phyloP scores from a whole-genome alignment of 2,329 filamentous ascomycete genomes.

The Coniella vitis region DNA sequence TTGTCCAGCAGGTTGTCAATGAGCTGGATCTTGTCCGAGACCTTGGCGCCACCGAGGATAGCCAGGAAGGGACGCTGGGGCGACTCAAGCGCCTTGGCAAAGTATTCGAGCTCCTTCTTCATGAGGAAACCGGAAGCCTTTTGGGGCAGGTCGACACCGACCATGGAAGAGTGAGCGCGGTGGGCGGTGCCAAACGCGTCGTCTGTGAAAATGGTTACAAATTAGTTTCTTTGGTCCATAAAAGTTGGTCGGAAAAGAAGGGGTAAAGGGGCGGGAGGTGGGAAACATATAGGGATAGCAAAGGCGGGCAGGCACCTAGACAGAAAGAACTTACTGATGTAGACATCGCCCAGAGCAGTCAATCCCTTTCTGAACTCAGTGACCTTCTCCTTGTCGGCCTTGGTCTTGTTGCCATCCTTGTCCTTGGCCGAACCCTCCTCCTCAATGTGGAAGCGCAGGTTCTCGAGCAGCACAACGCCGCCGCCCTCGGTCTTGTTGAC shows the following conservation, averaged over 20 bases:
- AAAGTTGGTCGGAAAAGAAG: too few relatives aligned
- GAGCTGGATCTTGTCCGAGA: conserved; percentile 98
- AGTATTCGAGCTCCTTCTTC: conserved; percentile 99
- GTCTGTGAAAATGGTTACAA: conserved; percentile 48
- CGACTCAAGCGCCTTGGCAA: conserved; percentile 89
- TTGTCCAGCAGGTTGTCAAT: conserved; percentile 99
- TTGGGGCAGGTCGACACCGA: conserved; percentile 89
- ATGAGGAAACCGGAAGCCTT: conserved; percentile 98
- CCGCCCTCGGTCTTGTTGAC: conserved; percentile 78
- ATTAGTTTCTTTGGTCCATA: too few relatives aligned
- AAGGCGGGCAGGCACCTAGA: too few relatives aligned
- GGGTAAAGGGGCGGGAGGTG: too few relatives aligned
- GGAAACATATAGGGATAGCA: too few relatives aligned
- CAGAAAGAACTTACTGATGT: conserved; percentile 70
- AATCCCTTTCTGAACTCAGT: conserved; percentile 91
- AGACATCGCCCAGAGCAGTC: conserved; percentile 90
- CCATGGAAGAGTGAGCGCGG: conserved; percentile 98
- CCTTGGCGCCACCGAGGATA: conserved; percentile 96
- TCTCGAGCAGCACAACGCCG: conserved; percentile 87
- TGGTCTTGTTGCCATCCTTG: conserved; percentile 90
- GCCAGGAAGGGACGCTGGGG: conserved; percentile 95
- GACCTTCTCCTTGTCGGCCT: conserved; percentile 91
- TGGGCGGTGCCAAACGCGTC: conserved; percentile 98
- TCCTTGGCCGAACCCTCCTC: conserved; percentile 97
- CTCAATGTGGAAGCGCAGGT: conserved; percentile 96